Percentiles rank a stretch among this genome's conserved stretches.
Evolutionary conservation across 495 filamentous ascomycete species (phyloP).

Genomic region (Aspergillus sparsus): DNA sequence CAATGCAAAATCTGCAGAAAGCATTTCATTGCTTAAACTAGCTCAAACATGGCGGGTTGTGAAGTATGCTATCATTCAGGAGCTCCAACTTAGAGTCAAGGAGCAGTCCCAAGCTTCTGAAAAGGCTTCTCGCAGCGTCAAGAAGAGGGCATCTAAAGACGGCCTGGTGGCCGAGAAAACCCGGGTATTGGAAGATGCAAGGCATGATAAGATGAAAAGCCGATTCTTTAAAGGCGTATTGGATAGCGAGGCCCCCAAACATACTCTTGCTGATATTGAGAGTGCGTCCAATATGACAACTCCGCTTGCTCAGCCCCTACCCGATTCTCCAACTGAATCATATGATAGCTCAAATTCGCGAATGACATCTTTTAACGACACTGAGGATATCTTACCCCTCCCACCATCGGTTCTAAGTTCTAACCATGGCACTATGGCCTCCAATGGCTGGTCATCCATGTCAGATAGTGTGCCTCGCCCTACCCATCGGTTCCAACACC

Average conservation of each 20-base stretch:
- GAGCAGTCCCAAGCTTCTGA: slow-evolving; percentile 48
- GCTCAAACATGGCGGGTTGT: slow-evolving; percentile 77
- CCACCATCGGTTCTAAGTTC: slow-evolving; percentile 48
- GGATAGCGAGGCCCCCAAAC: slow-evolving; percentile 38
- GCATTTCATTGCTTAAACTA: slow-evolving; percentile 58
- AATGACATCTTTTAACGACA: slow-evolving; percentile 36
- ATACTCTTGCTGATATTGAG: slow-evolving; percentile 54
- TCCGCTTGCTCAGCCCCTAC: slow-evolving; percentile 69
- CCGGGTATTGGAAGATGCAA: slow-evolving; percentile 38
- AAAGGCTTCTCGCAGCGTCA: slow-evolving; percentile 28
- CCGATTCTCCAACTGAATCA: slow-evolving; percentile 46
- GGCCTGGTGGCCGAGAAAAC: slow-evolving; percentile 29
- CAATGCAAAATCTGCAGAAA: slow-evolving; percentile 64
- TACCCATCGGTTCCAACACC: slow-evolving; percentile 28
- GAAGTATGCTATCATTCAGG: slow-evolving; percentile 59
- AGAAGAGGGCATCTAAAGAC: slow-evolving; percentile 40
- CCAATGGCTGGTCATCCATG: slow-evolving; percentile 40
- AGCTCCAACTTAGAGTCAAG: slow-evolving; percentile 58
- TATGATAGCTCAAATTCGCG: slow-evolving; percentile 35
- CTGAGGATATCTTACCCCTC: slow-evolving; percentile 43
- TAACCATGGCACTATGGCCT: slow-evolving; percentile 31
- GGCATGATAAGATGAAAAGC: slow-evolving; percentile 41
- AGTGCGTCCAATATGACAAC: slow-evolving; percentile 79
- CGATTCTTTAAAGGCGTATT: slow-evolving; percentile 49
- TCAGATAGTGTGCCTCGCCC: slow-evolving; percentile 31